These are phyloP conservation scores for Lolium multiflorum DNA, from an alignment of 176 grass and related monocot species.

Conservation along the genomic window DNA sequence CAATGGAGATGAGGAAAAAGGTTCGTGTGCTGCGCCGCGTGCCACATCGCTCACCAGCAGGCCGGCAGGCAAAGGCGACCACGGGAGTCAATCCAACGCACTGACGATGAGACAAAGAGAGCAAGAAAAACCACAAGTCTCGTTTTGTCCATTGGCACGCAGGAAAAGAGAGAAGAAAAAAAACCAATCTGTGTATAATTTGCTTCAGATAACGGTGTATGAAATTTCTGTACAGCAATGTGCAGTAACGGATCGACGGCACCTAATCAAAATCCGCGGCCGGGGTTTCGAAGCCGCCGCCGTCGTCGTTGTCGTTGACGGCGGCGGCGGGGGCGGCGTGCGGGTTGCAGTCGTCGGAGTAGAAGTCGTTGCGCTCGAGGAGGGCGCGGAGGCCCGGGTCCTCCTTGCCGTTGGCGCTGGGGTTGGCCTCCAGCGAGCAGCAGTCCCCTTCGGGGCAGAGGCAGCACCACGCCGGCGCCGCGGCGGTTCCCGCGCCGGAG, in stretches of 20 bases:
- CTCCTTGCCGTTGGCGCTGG: constrained; percentile 64
- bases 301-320: background rate
- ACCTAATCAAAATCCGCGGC: constrained; percentile 17
- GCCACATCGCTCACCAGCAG: background rate
- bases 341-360: constrained; percentile 61
- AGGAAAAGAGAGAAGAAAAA: too few relatives aligned
- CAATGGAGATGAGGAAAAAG: background rate
- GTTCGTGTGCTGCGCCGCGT: background rate
- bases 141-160: too few relatives aligned
- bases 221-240: background rate
- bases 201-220: too few relatives aligned
- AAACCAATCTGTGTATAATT: too few relatives aligned
- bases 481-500: background rate
- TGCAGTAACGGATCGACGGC: background rate
- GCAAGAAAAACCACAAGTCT: too few relatives aligned
- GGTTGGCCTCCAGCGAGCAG: constrained; percentile 55
- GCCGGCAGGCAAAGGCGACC: background rate
- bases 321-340: constrained; percentile 11
- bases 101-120: background rate
- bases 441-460: constrained; percentile 39
- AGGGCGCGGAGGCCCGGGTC: constrained; percentile 44
- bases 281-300: background rate
- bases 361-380: constrained; percentile 60
- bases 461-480: constrained; percentile 54
- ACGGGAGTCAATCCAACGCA: background rate